Conservation (phyloP, 768 basidiomycete species). For the Cyclocybe aegerita region DNA sequence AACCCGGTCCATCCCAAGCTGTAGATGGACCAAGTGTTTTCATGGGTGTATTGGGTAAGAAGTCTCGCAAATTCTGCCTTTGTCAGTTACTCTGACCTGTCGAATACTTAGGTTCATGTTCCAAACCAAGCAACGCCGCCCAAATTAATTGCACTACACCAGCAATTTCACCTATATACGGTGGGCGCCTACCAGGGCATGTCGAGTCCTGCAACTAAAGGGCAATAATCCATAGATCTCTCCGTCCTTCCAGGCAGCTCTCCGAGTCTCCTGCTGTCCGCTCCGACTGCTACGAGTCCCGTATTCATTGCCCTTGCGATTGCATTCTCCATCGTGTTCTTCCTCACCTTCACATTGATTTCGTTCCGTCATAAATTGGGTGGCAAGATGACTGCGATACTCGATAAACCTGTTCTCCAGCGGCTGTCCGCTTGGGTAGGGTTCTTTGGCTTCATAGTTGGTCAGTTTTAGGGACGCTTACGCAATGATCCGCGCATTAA, state of each 20-base stretch:
- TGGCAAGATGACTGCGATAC: constrained; percentile 42
- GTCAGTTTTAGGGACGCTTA: constrained; percentile 32
- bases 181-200: constrained; percentile 34
- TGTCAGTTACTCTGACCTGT: constrained; percentile 3
- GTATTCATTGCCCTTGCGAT: constrained; percentile 64
- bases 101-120: constrained; percentile 62
- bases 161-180: constrained; percentile 58
- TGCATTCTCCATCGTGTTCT: constrained; percentile 57
- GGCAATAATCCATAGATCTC: constrained; percentile 44
- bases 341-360: constrained; percentile 62
- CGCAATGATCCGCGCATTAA: background rate
- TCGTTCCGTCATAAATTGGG: constrained; percentile 67
- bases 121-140: constrained; percentile 47
- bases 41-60: constrained; percentile 65
- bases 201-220: background rate
- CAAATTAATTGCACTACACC: constrained; percentile 55
- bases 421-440: constrained; percentile 71
- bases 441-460: constrained; percentile 72
- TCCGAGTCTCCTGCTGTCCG: constrained; percentile 53
- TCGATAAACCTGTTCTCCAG: constrained; percentile 61
- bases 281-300: constrained; percentile 61
- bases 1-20: constrained; percentile 25
- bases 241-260: constrained; percentile 57
- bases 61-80: background rate
- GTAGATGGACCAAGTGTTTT: constrained; percentile 71